Conservation (phyloP, 2,329 filamentous ascomycete species). For the Dryadomyces sulphureus region DNA sequence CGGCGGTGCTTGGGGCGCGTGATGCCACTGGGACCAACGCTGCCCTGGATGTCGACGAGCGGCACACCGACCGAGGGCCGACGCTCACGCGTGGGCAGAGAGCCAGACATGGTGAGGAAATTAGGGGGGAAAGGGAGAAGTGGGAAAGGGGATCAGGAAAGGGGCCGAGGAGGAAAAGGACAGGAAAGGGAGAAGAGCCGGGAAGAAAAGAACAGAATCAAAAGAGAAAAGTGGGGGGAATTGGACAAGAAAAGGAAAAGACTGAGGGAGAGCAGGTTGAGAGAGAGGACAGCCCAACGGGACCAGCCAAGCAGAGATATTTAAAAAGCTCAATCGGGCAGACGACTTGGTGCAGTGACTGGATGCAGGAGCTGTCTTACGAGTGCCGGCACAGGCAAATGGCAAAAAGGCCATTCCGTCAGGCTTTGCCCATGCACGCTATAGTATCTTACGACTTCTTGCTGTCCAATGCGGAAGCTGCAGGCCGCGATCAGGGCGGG, state of each 20-base stretch:
- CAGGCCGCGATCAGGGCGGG: not conserved
- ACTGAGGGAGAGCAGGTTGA: too few relatives aligned
- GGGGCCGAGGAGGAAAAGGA: not conserved
- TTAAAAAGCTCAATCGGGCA: too few relatives aligned
- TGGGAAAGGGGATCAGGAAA: not conserved
- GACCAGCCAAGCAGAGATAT: too few relatives aligned
- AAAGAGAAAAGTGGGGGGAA: not conserved
- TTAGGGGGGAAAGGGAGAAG: not conserved
- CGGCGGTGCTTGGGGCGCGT: constrained; percentile 89
- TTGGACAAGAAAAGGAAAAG: not conserved
- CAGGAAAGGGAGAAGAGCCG: not conserved
- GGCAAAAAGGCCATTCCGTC: not conserved
- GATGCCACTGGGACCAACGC: constrained; percentile 73
- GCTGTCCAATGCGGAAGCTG: not conserved
- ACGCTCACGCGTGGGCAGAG: constrained; percentile 52
- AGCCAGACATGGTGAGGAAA: not conserved
- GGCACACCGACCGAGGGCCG: constrained; percentile 70
- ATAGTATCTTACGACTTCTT: not conserved
- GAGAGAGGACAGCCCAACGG: too few relatives aligned
- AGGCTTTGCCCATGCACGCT: not conserved
- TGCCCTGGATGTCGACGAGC: constrained; percentile 72
- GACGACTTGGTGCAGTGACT: too few relatives aligned
- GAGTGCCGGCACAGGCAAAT: not conserved
- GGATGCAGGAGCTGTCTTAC: not conserved
- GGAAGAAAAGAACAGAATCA: not conserved